Base-by-base conservation (phyloP, 495 filamentous ascomycete genomes). In the Hypoxylon rickii region DNA sequence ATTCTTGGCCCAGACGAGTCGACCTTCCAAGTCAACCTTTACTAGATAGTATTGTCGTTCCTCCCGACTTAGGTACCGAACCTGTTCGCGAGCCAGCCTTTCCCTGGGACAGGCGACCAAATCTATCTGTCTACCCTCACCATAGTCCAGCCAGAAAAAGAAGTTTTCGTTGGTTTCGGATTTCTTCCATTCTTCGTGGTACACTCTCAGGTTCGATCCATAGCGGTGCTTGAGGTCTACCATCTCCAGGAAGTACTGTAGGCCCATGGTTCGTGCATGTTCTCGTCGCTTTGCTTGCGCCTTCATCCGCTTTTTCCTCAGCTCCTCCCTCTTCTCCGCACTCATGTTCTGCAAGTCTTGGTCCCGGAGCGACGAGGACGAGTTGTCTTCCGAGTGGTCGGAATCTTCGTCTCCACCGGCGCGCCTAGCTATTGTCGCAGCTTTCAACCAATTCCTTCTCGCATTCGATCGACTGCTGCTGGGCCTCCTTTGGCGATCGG, bases 131-230 rank as follows among this genome's bases (percentile, higher is more conserved):
- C 70, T 79, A 4, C 89, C 89, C 32, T 85, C 86, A 2, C 92
- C 92, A 42, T 89, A 73, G 67, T 97, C 92, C n/a, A 96, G 78
- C 92, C 92, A 96, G 70, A 90, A 92, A 69, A 96, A 97, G 77
- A 95, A 97, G 64, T 93, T 96, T 68, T 97, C 85, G 6, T 81
- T 81, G 0, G 89, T 92, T 8, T 87, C 76, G 2, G 81, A 74
- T 48, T 79, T 80, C 68, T 91, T 89, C 92, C 92, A 97, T 49
- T 86, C 83, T 31, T 79, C 77, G 66, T 97, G 92, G 61, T 97
- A 97, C 10, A 81, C 78, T n/a, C 87, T 79, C 26, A 96, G 72
- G 60, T 96, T 94, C 21, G 81, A 83, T 1, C 92, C 92, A 67
- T 96, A 92, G 2, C 92, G 83, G 63, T 97, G 92, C 69, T 95